Evolutionary conservation across 306 rosid species (phyloP), one percentile per base, ranked within the genome.

Genomic region (Cicer judaicum): DNA sequence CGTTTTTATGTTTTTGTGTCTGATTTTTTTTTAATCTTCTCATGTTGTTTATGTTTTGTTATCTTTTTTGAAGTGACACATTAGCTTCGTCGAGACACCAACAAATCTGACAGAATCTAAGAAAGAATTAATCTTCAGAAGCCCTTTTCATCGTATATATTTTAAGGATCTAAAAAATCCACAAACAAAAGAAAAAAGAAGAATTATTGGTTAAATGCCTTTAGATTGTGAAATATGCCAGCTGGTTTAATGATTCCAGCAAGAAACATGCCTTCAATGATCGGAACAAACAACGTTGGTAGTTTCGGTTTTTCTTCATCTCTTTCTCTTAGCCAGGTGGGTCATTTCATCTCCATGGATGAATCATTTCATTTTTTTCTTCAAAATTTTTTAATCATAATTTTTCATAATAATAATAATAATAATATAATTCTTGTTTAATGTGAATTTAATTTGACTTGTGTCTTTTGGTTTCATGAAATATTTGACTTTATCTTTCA

Each of bases 301-400:
- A 88, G 53, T 18, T 92, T 85, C 64, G 99, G 90, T 61, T 89
- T 97, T 21, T 78, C 93, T 41, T 89, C 97, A 14, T 85, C 83
- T 2, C 89, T 92, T 52, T 78, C 88, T 79, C 93, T 95, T 76
- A 82, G 83, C 48, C 96, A 92, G 97, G 99, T 94, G 78, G 46
- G 88, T 77, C 53, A 14, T 18, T 19, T 2, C 36, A 29, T 29
- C 5, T 29, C 36, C 36, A 29, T 29, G 36, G 36, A 29, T 29
- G 36, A 29, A 29, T 29, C 36, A 29, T 29, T 4, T 29, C 5
- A 29, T 29, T 34, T 6, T 70, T 57, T 9, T 5, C 1, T 48
- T 13, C 29, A 54, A 5, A 8, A 2, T 15, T 15, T 15, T 52
- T 29, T 29, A 29, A 49, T 6, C 54, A 49, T 12, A 24, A 24